Conservation (phyloP, 371 early-diverging fungal species). For the Mortierella sp. region DNA sequence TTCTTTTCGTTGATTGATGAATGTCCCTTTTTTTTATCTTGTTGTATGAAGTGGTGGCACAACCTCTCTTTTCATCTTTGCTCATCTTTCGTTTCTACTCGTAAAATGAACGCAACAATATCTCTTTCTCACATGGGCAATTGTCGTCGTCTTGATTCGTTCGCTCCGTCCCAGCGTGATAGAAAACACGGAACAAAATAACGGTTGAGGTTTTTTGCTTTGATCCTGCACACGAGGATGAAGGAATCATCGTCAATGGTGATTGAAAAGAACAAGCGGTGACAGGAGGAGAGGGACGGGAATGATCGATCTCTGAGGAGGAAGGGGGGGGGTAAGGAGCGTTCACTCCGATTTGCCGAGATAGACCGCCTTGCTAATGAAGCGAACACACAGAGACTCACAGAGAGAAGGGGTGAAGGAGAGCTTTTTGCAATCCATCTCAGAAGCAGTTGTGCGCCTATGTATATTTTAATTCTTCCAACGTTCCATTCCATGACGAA, state of each 20-base stretch:
- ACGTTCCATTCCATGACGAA: not conserved
- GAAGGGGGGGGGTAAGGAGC: not conserved
- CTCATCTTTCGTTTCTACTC: not conserved
- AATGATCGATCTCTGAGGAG: not conserved
- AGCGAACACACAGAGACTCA: not conserved
- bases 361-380: not conserved
- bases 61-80: not conserved
- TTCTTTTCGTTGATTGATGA: not conserved
- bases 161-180: not conserved
- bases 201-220: not conserved
- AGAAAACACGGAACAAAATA: too few relatives aligned
- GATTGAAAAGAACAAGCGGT: not conserved
- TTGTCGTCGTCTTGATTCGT: not conserved
- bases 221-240: not conserved
- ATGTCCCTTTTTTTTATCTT: not conserved
- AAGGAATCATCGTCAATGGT: not conserved
- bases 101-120: not conserved
- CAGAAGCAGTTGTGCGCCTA: not conserved
- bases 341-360: not conserved
- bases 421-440: not conserved
- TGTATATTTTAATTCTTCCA: not conserved
- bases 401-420: not conserved
- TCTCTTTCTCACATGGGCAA: not conserved
- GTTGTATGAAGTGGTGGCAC: not conserved
- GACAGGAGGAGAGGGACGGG: not conserved